These are phyloP conservation scores for Phytophthora macrochlamydospora DNA, from an alignment of 352 stramenopile genomes.

Conservation along the genomic window DNA sequence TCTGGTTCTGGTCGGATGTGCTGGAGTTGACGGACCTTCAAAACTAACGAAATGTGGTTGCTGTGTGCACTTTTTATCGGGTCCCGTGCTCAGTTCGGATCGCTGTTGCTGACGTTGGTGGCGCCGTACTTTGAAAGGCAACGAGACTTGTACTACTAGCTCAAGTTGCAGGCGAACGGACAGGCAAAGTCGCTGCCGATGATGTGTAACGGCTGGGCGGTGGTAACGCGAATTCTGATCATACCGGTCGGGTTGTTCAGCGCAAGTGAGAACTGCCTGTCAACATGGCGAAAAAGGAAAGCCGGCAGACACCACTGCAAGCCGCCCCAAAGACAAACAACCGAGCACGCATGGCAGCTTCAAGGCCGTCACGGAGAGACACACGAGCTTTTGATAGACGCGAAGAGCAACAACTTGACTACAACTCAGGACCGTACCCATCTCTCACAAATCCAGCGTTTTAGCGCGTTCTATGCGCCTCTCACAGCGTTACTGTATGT, in stretches of 20 bases:
- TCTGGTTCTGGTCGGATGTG: conserved; percentile 25
- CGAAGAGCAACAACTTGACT: not conserved
- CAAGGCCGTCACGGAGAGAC: not conserved
- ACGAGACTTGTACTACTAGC: conserved; percentile 37
- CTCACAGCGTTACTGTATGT: not conserved
- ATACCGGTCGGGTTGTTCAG: not conserved
- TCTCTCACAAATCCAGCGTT: not conserved
- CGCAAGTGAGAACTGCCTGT: not conserved
- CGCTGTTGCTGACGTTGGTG: conserved; percentile 53
- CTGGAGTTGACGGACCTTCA: not conserved
- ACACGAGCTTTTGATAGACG: not conserved
- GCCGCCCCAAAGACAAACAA: not conserved
- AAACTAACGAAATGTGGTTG: conserved; percentile 4
- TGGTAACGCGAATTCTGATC: not conserved
- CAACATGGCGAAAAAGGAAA: not conserved
- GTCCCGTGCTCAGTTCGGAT: conserved; percentile 42
- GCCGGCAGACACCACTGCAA: not conserved
- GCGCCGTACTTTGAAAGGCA: conserved; percentile 54
- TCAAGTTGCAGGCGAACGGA: not conserved
- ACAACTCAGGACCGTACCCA: not conserved
- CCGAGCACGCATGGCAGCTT: not conserved
- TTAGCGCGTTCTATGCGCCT: not conserved
- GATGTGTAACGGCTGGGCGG: conserved; percentile 1
- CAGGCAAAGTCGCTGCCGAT: not conserved
- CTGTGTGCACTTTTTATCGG: conserved; percentile 17